These are phyloP conservation scores for Blastocystis sp. DNA, from an alignment of 352 stramenopile genomes.

Conservation along the genomic window DNA sequence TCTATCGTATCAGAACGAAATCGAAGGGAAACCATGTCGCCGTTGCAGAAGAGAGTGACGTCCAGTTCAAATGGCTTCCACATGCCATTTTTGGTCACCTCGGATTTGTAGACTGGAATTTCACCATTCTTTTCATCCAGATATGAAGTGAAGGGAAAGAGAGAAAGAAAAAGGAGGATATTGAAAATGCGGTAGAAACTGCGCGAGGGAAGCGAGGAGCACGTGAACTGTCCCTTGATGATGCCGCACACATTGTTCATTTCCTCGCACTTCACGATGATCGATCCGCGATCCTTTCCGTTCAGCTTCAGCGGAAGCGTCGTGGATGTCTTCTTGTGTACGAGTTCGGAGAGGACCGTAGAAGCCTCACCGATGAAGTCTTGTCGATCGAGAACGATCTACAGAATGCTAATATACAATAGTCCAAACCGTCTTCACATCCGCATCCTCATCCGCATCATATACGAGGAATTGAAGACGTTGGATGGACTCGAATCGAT, in stretches of 20 bases:
- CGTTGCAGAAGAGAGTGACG: conserved; percentile 14
- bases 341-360: conserved; percentile 10
- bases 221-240: background rate
- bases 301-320: background rate
- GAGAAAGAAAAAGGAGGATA: background rate
- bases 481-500: conserved; percentile 73
- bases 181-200: conserved; percentile 27
- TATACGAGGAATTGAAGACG: conserved; percentile 73
- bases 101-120: background rate
- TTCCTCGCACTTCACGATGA: conserved; percentile 38
- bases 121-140: background rate
- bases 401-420: background rate
- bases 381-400: conserved; percentile 14
- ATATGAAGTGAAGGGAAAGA: background rate
- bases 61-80: background rate
- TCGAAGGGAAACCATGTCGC: background rate
- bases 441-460: conserved; percentile 70
- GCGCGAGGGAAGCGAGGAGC: background rate
- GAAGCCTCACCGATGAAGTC: conserved; percentile 9
- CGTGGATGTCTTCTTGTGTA: background rate
- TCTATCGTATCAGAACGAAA: background rate
- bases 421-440: conserved; percentile 45
- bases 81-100: background rate
- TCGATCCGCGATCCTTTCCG: background rate
- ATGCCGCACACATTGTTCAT: background rate